Evolutionary conservation across 2,329 filamentous ascomycete genomes (phyloP).

Genomic region (Colletotrichum shisoi): DNA sequence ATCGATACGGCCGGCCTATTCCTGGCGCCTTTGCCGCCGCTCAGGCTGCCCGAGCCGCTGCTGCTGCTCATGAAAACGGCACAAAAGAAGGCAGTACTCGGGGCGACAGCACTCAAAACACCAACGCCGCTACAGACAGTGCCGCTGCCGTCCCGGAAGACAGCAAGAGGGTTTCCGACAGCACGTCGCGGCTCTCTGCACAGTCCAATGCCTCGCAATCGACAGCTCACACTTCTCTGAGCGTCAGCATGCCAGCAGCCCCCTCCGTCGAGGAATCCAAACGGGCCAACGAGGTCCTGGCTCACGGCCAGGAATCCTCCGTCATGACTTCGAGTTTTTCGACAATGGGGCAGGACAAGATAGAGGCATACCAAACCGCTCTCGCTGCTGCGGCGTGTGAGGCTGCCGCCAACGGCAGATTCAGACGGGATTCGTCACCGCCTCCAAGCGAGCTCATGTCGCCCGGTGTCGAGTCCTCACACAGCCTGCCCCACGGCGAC

Average conservation of each 20-base stretch:
- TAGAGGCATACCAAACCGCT: conserved; percentile 80
- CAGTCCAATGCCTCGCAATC: conserved; percentile 56
- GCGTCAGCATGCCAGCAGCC: conserved; percentile 42
- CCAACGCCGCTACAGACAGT: conserved; percentile 45
- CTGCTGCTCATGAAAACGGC: conserved; percentile 41
- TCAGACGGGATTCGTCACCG: conserved; percentile 67
- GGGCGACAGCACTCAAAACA: conserved; percentile 34
- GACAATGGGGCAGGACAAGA: conserved; percentile 43
- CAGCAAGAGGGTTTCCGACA: conserved; percentile 56
- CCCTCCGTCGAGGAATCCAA: conserved; percentile 28
- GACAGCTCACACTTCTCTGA: conserved; percentile 63
- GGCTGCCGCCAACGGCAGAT: conserved; percentile 78
- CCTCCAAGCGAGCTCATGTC: conserved; percentile 45
- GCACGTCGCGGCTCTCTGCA: conserved; percentile 55
- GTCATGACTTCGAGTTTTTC: conserved; percentile 37
- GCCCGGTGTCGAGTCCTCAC: conserved; percentile 40
- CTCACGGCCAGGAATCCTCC: conserved; percentile 38
- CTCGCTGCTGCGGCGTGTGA: conserved; percentile 81
- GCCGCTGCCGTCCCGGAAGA: conserved; percentile 42
- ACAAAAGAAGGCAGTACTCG: conserved; percentile 57
- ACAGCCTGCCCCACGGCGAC: conserved; percentile 38
- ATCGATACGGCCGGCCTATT: conserved; percentile 67
- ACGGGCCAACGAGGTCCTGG: conserved; percentile 28
- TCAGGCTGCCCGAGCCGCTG: conserved; percentile 53
- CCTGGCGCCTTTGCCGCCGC: conserved; percentile 65